Conservation (phyloP, 2,329 filamentous ascomycete species). For the Talaromyces piceae region DNA sequence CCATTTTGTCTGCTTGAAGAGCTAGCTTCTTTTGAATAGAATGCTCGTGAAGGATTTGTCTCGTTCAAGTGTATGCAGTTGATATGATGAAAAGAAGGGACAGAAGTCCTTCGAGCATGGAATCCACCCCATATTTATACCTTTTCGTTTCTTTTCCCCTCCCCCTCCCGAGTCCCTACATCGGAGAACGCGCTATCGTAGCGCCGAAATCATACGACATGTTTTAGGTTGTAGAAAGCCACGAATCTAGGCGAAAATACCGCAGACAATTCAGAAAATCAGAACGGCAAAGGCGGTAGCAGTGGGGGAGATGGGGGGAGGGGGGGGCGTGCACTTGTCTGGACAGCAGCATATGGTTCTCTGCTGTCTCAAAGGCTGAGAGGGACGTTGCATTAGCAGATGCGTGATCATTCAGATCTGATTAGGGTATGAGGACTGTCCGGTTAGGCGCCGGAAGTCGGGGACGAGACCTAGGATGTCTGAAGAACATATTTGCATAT, state of each 20-base stretch:
- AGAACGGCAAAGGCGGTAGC: neutral
- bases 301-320: neutral
- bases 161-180: neutral
- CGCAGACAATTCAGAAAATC: neutral
- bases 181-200: neutral
- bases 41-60: neutral
- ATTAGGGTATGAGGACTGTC: neutral
- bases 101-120: neutral
- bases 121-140: neutral
- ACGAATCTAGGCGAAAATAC: neutral
- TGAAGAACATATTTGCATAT: neutral
- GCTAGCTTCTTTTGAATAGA: neutral
- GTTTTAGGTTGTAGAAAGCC: neutral
- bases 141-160: neutral
- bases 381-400: neutral
- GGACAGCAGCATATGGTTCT: neutral
- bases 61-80: neutral
- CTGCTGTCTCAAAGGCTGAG: neutral
- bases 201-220: neutral
- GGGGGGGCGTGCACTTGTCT: neutral
- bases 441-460: neutral
- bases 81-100: neutral
- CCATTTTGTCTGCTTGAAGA: constrained; percentile 28
- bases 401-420: neutral
- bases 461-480: neutral